Conservation (phyloP, 108 stramenopile species). For the Schizochytrium sp. region DNA sequence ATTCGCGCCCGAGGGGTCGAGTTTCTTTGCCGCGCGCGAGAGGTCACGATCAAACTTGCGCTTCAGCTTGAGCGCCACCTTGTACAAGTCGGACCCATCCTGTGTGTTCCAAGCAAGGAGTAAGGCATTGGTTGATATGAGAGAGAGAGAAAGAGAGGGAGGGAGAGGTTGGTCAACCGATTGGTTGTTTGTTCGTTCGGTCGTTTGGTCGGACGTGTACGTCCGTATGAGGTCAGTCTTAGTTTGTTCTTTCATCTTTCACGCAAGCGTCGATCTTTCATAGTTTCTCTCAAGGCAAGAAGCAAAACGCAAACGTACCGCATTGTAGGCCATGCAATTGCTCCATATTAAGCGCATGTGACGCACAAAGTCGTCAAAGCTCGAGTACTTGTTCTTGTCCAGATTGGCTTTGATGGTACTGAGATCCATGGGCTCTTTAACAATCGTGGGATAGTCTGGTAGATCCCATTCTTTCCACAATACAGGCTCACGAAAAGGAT, state of each 20-base stretch:
- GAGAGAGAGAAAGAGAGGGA: too few species aligned
- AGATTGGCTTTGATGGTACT: constrained; percentile 31
- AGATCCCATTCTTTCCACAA: constrained; percentile 20
- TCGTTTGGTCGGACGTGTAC: too few species aligned
- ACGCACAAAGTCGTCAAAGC: constrained; percentile 26
- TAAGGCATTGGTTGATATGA: too few species aligned
- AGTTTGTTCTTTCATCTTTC: too few species aligned
- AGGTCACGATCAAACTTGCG: background rate
- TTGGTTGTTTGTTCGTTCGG: too few species aligned
- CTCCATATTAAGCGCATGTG: constrained; percentile 41
- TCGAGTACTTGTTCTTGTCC: constrained; percentile 23
- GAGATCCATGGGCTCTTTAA: constrained; percentile 23
- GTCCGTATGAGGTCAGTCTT: too few species aligned
- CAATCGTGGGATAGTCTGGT: constrained; percentile 16
- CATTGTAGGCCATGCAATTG: constrained; percentile 46
- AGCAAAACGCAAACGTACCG: background rate
- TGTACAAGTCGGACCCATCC: constrained; percentile 13
- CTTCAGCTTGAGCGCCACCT: background rate
- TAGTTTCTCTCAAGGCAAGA: too few species aligned
- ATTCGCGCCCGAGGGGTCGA: background rate
- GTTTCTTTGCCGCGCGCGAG: background rate
- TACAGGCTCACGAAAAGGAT: constrained; percentile 9
- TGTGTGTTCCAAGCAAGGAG: too few species aligned
- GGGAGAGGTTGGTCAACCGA: too few species aligned
- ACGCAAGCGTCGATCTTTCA: too few species aligned